Evolutionary conservation across 192 early-diverging fungal genomes (phyloP).

Genomic region (Backusella liffmaniae): DNA sequence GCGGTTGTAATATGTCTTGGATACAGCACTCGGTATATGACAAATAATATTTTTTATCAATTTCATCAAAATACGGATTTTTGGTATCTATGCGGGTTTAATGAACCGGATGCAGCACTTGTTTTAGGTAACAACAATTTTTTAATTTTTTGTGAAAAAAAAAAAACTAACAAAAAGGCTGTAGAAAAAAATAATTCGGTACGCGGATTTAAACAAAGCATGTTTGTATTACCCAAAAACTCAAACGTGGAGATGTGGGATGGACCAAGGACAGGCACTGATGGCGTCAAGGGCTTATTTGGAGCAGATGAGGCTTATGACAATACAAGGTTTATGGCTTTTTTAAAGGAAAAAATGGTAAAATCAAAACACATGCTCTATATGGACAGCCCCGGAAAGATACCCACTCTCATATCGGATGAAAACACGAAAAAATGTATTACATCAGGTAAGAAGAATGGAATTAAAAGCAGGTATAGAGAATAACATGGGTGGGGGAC

Average conservation of each 20-base stretch:
- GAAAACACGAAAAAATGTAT: constrained; percentile 9
- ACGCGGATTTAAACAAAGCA: constrained; percentile 74
- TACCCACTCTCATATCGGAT: constrained; percentile 17
- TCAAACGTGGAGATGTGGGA: constrained; percentile 86
- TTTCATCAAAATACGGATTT: constrained; percentile 95
- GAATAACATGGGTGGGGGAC: not conserved
- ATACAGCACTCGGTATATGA: constrained; percentile 77
- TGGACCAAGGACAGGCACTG: constrained; percentile 81
- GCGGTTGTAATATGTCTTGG: constrained; percentile 73
- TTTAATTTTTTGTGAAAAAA: not conserved
- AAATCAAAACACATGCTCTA: constrained; percentile 27
- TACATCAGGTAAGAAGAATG: constrained; percentile 15
- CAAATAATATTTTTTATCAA: constrained; percentile 91
- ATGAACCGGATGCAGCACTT: constrained; percentile 85
- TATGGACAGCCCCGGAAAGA: constrained; percentile 23
- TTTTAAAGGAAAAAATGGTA: constrained; percentile 17
- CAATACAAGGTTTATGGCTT: constrained; percentile 19
- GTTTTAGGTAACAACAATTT: constrained; percentile 57
- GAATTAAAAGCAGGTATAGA: not conserved
- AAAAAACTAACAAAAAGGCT: not conserved
- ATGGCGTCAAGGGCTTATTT: constrained; percentile 73
- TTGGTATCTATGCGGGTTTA: constrained; percentile 83
- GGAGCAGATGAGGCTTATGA: constrained; percentile 71
- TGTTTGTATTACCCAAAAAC: constrained; percentile 86
- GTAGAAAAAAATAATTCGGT: constrained; percentile 49